Evolutionary conservation across 306 rosid genomes (phyloP).

Genomic region (Sicyos edulis): DNA sequence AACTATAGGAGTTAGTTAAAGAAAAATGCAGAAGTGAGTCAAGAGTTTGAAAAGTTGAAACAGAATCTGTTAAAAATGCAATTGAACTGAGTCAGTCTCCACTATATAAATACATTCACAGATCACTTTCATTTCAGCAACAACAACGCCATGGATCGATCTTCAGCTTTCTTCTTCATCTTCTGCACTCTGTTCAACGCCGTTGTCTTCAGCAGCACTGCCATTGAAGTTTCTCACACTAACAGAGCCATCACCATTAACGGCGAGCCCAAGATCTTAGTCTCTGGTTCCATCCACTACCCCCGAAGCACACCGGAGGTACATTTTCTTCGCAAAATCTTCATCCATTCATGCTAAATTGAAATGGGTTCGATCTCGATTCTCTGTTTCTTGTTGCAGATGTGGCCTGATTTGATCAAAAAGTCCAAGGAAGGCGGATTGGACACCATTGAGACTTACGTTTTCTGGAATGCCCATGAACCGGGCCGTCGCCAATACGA

Average conservation of each 20-base stretch:
- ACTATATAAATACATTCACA: too few species aligned
- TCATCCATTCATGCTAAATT: too few species aligned
- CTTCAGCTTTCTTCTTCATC: not conserved
- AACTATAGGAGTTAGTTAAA: too few species aligned
- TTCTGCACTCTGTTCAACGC: not conserved
- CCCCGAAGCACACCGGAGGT: conserved; percentile 55
- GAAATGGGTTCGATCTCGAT: not conserved
- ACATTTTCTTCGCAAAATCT: too few species aligned
- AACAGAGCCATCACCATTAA: conserved; percentile 44
- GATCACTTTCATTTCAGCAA: too few species aligned
- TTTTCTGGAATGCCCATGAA: conserved; percentile 50
- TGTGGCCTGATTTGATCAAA: conserved; percentile 54
- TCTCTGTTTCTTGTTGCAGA: conserved; percentile 20
- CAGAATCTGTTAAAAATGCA: too few species aligned
- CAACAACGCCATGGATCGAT: not conserved
- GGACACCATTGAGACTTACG: conserved; percentile 48
- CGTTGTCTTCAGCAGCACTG: not conserved
- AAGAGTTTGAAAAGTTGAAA: too few species aligned
- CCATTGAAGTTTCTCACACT: conserved; percentile 29
- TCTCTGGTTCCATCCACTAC: conserved; percentile 50
- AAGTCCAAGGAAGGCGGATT: conserved; percentile 51
- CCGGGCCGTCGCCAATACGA: conserved; percentile 38
- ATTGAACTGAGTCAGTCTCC: too few species aligned
- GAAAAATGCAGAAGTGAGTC: too few species aligned
- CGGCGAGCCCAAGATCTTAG: conserved; percentile 32